Evolutionary conservation across 192 early-diverging fungal species (phyloP).

Genomic region (Obelidium mucronatum): DNA sequence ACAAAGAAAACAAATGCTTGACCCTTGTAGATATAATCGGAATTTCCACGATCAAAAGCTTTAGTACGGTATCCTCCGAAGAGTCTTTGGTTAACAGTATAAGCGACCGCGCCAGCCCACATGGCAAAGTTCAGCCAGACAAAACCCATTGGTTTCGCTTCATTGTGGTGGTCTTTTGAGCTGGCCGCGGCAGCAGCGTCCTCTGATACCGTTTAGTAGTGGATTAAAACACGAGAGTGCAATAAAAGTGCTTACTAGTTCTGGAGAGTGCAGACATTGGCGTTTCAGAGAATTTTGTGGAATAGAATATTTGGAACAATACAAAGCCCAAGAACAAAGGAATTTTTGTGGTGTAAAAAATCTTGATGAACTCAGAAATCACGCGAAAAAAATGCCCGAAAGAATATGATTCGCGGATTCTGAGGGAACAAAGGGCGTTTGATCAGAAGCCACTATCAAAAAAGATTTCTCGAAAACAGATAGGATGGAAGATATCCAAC

Average conservation of each 20-base stretch:
- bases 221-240: neutral
- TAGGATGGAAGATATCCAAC: slow-evolving; percentile 8
- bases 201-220: slow-evolving; percentile 5
- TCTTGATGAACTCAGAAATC: no score
- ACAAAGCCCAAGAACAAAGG: no score
- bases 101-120: slow-evolving; percentile 19
- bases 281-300: no score
- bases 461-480: neutral
- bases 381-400: no score
- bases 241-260: neutral
- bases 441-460: no score
- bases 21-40: slow-evolving; percentile 40
- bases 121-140: slow-evolving; percentile 39
- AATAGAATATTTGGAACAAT: no score
- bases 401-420: no score
- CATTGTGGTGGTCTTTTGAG: neutral
- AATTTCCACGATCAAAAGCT: slow-evolving; percentile 36
- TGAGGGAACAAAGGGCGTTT: no score
- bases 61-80: slow-evolving; percentile 23
- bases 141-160: slow-evolving; percentile 28
- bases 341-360: no score
- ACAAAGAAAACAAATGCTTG: slow-evolving; percentile 30
- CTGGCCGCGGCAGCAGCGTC: neutral
- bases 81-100: slow-evolving; percentile 20
- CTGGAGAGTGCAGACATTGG: slow-evolving; percentile 22